phyloP scores from a whole-genome alignment of 2,329 filamentous ascomycete genomes.

The Fusarium vanettenii region DNA sequence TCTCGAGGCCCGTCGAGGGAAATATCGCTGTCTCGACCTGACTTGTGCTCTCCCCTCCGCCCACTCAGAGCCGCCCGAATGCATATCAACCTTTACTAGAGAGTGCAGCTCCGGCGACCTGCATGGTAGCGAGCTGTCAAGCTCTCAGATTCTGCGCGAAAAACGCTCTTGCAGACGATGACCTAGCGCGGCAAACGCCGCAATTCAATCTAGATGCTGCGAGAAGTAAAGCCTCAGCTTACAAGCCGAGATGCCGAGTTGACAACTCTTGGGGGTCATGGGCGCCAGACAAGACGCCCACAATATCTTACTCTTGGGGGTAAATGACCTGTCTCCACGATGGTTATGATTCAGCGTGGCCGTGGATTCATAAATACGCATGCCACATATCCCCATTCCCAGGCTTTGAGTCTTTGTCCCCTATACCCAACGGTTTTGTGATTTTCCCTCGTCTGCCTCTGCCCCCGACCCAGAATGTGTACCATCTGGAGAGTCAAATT shows the following conservation, averaged over 20 bases:
- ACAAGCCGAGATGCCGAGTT: not conserved
- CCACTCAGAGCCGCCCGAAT: not conserved
- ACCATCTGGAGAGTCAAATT: constrained; percentile 12
- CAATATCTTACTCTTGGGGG: not conserved
- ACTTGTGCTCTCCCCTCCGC: not conserved
- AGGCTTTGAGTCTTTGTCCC: not conserved
- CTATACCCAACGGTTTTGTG: not conserved
- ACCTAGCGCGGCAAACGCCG: not conserved
- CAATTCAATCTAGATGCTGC: not conserved
- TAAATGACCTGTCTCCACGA: not conserved
- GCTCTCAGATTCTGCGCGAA: not conserved
- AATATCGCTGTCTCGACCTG: not conserved
- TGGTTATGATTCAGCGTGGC: not conserved
- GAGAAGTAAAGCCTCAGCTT: not conserved
- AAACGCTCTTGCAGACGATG: not conserved
- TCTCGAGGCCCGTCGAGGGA: not conserved
- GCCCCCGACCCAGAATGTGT: constrained; percentile 6
- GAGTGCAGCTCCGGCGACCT: not conserved
- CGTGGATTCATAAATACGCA: not conserved
- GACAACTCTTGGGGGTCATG: not conserved
- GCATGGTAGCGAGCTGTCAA: not conserved
- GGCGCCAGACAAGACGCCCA: not conserved
- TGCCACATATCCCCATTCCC: not conserved
- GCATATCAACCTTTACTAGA: not conserved
- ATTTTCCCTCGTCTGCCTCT: not conserved